Conservation (phyloP, 2,329 filamentous ascomycete genomes). For the Colletotrichum sansevieriae region DNA sequence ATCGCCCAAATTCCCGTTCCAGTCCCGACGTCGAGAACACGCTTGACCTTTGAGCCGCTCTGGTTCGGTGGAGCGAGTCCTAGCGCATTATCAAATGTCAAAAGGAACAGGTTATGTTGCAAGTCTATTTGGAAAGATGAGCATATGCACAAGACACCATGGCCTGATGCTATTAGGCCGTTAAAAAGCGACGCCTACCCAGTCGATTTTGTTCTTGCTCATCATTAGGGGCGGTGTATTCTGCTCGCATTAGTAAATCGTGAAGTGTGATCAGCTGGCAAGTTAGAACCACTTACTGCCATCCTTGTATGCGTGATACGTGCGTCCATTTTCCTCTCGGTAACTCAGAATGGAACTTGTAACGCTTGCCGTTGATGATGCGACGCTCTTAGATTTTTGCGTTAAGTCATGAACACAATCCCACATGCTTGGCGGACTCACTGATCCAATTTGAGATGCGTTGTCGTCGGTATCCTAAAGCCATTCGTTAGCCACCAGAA, state of each 20-base stretch:
- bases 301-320: conserved; percentile 8
- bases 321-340: conserved; percentile 6
- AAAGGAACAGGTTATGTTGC: conserved; percentile 66
- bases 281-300: not conserved
- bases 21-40: conserved; percentile 42
- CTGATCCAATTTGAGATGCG: not conserved
- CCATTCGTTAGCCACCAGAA: not conserved
- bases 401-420: too few species aligned
- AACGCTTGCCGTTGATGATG: conserved; percentile 43
- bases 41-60: conserved; percentile 22
- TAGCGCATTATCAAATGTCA: conserved; percentile 52
- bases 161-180: conserved; percentile 2
- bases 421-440: not conserved
- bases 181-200: conserved; percentile 18
- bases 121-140: conserved; percentile 51
- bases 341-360: conserved; percentile 48
- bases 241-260: not conserved
- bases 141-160: not conserved
- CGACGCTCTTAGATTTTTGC: not conserved
- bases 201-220: conserved; percentile 30
- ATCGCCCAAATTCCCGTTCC: conserved; percentile 49
- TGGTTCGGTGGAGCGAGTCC: conserved; percentile 29
- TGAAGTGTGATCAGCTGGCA: not conserved
- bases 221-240: conserved; percentile 34
- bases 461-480: not conserved